Evolutionary conservation across 495 filamentous ascomycete species (phyloP).

Genomic region (Aspergillus biplanus): DNA sequence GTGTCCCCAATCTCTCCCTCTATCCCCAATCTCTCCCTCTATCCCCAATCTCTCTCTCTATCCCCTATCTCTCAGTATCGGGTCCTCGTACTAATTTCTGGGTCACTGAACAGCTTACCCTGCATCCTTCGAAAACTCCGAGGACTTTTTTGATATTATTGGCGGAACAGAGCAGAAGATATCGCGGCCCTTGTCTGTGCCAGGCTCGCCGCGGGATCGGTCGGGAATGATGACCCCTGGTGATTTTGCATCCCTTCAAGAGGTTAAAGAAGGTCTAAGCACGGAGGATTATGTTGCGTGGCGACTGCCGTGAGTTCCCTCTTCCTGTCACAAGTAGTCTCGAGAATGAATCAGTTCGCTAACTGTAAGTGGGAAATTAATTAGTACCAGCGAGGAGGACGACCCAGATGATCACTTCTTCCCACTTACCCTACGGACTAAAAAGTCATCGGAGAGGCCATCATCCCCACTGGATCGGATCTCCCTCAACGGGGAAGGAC

Average conservation of each 20-base stretch:
- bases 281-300: conserved; percentile 98
- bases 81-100: conserved; percentile 13
- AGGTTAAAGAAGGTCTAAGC: conserved; percentile 87
- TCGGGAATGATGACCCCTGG: conserved; percentile 99
- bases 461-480: conserved; percentile 49
- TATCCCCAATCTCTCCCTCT: not conserved
- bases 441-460: conserved; percentile 42
- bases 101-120: conserved; percentile 69
- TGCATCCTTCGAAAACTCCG: conserved; percentile 72
- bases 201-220: conserved; percentile 86
- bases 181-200: conserved; percentile 88
- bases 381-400: conserved; percentile 80
- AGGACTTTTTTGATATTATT: conserved; percentile 82
- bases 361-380: conserved; percentile 21
- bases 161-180: conserved; percentile 90
- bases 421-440: conserved; percentile 75
- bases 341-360: conserved; percentile 4
- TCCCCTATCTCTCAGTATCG: not conserved
- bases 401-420: conserved; percentile 93
- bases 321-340: not conserved
- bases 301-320: conserved; percentile 86
- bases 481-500: conserved; percentile 36
- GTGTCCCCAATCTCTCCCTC: conserved; percentile 1
- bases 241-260: conserved; percentile 94
- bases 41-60: not conserved